phyloP scores from a whole-genome alignment of 441 rosid genomes.

The Erysimum cheiri region DNA sequence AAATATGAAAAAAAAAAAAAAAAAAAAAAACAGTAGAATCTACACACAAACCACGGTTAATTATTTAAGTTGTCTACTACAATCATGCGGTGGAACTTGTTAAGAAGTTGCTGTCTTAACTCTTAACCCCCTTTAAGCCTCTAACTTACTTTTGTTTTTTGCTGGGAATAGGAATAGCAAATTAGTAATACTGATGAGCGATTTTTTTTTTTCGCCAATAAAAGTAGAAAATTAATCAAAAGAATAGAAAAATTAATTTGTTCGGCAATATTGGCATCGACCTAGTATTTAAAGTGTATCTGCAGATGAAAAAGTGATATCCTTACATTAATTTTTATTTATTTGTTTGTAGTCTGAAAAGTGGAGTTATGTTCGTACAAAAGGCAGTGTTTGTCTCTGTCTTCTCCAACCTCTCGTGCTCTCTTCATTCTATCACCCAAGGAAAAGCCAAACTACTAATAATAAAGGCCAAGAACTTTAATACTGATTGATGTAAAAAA shows the following conservation, averaged over 20 bases:
- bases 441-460: background rate
- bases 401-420: conserved; percentile 27
- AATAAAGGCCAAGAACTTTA: background rate
- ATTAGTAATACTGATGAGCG: no score
- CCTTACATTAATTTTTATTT: background rate
- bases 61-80: background rate
- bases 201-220: no score
- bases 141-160: no score
- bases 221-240: no score
- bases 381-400: conserved; percentile 43
- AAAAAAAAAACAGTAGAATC: no score
- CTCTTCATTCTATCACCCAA: conserved; percentile 22
- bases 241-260: background rate
- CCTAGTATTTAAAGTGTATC: conserved; percentile 12
- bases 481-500: background rate
- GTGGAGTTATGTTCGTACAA: conserved; percentile 20
- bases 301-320: conserved; percentile 21
- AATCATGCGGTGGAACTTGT: no score
- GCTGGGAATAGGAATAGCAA: background rate
- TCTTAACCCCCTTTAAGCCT: no score
- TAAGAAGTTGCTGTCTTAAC: background rate
- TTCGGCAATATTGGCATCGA: background rate
- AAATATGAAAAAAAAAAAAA: no score
- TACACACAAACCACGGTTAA: background rate
- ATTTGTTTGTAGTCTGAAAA: conserved; percentile 15